Base-by-base conservation (phyloP, 2,329 filamentous ascomycete species). In the Dactylellina leptospora region DNA sequence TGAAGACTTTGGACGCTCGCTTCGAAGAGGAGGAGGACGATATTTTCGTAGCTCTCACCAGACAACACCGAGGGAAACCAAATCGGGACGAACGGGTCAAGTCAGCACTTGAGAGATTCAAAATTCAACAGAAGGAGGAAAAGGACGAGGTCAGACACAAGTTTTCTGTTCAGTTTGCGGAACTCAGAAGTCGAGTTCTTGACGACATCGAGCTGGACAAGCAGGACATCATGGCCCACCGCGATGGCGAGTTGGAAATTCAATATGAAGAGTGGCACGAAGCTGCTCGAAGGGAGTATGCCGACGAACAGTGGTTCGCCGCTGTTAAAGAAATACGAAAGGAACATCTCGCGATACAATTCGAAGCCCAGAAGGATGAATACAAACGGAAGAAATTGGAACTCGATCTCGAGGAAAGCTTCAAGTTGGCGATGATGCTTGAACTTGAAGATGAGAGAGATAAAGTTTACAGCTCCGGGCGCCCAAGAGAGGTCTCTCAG, bases 311-410 rank as follows among this genome's bases (percentile, higher is more conserved):
- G n/a, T 71, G 66, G 66, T 71, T 71, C 20, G 66, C 58, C 8
- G 66, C 66, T 1, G 66, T 71, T 38, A 62, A 55, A 25, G 66
- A 71, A 38, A 71, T 71, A 16, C 66, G 66, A 27, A 71, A 71
- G 53, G 66, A 71, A 18, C 66, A 71, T 22, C 45, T 71, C 2
- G 66, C 66, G 2, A 71, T 71, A 25, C 66, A 71, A 40, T 71
- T 71, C n/a, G 66, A 71, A 53, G 66, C 66, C 5, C 66, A 71
- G n/a, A 71, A 71, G 18, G 66, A 71, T 22, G 66, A 71, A 44
- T 71, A 62, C 38, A 38, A 44, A 33, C 45, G 58, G 18, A 63
- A 71, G 47, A 71, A 71, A 47, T 51, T 71, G 16, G 66, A 71
- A 44, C 27, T 53, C n/a, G 66, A 71, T 27, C 30, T 71, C 6